phyloP scores from a whole-genome alignment of 2,329 filamentous ascomycete genomes.

The Colletotrichum eremochloae region DNA sequence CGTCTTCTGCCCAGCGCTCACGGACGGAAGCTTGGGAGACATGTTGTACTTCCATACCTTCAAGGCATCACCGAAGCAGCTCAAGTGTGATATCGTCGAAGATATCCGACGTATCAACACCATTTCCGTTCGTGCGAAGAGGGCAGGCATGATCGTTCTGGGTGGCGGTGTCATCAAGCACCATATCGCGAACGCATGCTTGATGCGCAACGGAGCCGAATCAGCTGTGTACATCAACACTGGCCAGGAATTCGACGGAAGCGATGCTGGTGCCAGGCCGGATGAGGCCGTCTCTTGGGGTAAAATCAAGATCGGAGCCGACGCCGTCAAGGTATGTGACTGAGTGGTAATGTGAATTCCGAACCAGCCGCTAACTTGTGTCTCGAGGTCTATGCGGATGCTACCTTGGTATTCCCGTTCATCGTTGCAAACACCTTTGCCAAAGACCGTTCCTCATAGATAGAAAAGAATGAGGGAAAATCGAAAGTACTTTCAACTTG shows the following conservation, averaged over 20 bases:
- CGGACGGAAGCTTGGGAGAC: constrained; percentile 93
- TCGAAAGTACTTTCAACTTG: background rate
- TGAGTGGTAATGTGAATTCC: background rate
- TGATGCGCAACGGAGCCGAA: constrained; percentile 98
- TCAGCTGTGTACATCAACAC: constrained; percentile 99
- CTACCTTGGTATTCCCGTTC: constrained; percentile 74
- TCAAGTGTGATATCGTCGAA: constrained; percentile 91
- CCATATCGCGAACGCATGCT: constrained; percentile 95
- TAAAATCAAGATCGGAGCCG: constrained; percentile 91
- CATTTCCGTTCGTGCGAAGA: constrained; percentile 86
- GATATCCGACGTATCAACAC: constrained; percentile 96
- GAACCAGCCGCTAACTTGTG: constrained; percentile 3
- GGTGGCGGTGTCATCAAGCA: constrained; percentile 98
- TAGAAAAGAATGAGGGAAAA: constrained; percentile 18
- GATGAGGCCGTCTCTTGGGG: constrained; percentile 99
- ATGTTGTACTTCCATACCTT: constrained; percentile 99
- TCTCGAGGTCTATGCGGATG: constrained; percentile 72
- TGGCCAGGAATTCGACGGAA: constrained; percentile 96
- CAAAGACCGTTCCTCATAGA: constrained; percentile 57
- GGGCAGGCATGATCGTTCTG: constrained; percentile 94
- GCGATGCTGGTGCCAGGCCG: constrained; percentile 92
- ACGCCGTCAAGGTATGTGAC: constrained; percentile 84
- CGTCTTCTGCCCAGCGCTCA: constrained; percentile 95
- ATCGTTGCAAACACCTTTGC: constrained; percentile 78
- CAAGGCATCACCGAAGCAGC: constrained; percentile 83